These are phyloP conservation scores for Pseudopyricularia javanii DNA, from an alignment of 2,329 filamentous ascomycete genomes.

Conservation along the genomic window DNA sequence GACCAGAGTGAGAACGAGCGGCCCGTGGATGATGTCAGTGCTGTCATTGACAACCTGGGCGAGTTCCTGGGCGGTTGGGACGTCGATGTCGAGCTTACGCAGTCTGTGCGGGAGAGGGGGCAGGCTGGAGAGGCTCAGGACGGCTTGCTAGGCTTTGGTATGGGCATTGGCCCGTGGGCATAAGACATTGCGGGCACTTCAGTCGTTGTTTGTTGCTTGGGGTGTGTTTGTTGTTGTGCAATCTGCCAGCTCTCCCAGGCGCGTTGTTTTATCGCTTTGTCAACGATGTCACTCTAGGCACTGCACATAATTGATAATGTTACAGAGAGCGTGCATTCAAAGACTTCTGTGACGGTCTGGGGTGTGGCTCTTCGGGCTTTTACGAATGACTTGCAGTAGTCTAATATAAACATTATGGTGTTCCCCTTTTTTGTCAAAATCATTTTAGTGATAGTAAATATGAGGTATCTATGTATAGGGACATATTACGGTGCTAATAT, in stretches of 20 bases:
- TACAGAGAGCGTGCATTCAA: background rate
- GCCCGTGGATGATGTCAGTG: constrained; percentile 27
- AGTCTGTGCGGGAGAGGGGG: constrained; percentile 3
- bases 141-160: background rate
- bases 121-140: background rate
- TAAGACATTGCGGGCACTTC: background rate
- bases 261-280: background rate
- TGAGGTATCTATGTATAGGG: no score
- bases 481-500: no score
- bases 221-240: background rate
- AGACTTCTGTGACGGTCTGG: no score
- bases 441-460: no score
- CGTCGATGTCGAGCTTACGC: constrained; percentile 21
- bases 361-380: no score
- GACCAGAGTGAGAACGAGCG: background rate
- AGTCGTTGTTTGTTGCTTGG: background rate
- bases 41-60: constrained; percentile 30
- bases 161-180: background rate
- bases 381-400: no score
- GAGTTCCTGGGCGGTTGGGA: constrained; percentile 29
- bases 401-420: no score
- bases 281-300: background rate
- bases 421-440: no score
- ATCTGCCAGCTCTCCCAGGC: background rate
- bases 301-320: background rate